Base-by-base conservation (phyloP, 306 rosid genomes). In the Alnus glutinosa region DNA sequence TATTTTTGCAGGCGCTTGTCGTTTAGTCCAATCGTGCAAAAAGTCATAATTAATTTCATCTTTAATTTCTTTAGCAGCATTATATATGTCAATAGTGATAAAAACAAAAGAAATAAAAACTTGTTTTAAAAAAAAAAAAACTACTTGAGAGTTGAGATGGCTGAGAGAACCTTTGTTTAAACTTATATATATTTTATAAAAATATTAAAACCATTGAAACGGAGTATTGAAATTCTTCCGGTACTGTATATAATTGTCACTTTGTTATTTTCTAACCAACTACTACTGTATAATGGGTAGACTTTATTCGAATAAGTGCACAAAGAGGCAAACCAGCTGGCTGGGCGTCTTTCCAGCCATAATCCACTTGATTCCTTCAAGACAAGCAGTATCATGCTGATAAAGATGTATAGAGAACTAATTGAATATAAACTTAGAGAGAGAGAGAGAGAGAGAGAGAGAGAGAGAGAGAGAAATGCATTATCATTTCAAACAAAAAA, bases 271-370 rank as follows among this genome's bases (percentile, higher is more conserved):
- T 36, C 47, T 36, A 64, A 64, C 47, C 14, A 64, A 64, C 7
- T 14, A 28, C 67, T 23, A 23, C 39, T 6, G 9, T 13, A 47
- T 54, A 51, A 68, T 68, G 54, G 76, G 34, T 59, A 54, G n/a
- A 71, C 77, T 39, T 30, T 54, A 14, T 61, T 48, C 28, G 34
- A 32, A 18, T 49, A n/a, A 23, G 4, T 5, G 13, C 4, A 4
- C 46, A 13, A 36, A 6, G 50, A 42, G 10, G 58, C 63, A 4
- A n/a, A 32, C 50, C 74, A 70, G 81, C 83, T 83, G 81, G 83
- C 75, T 62, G 34, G 71, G 14, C 64, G 46, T 74, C 80, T 83
- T 83, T 79, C 83, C 83, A 83, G 87, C 81, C 68, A 58, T 54
- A 32, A 7, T 54, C 55, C 66, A 49, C 58, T 61, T 19, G 12